phyloP scores from a whole-genome alignment of 2,329 filamentous ascomycete genomes.

The Pestalotiopsis sp. region DNA sequence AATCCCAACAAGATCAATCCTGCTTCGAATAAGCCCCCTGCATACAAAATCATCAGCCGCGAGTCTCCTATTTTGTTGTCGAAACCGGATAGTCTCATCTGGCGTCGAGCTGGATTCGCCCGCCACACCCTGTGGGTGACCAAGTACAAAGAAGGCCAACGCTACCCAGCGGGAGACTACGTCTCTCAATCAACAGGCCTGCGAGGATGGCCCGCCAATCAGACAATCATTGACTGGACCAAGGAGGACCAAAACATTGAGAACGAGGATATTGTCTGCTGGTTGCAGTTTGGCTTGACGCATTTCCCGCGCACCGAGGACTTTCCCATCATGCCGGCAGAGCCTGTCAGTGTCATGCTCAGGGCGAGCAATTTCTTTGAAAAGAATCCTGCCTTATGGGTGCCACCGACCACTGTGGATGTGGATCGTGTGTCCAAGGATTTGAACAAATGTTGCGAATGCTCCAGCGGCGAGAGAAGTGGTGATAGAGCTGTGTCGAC shows the following conservation, averaged over 20 bases:
- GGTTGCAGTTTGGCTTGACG: constrained; percentile 49
- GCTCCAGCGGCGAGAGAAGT: not conserved
- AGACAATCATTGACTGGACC: constrained; percentile 44
- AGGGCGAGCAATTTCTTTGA: constrained; percentile 17
- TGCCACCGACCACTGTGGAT: constrained; percentile 12
- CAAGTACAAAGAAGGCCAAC: constrained; percentile 49
- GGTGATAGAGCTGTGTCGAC: not conserved
- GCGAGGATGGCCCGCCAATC: constrained; percentile 43
- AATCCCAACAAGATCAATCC: constrained; percentile 53
- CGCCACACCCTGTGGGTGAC: constrained; percentile 53
- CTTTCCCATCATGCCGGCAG: constrained; percentile 39
- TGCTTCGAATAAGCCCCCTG: constrained; percentile 50
- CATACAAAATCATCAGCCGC: constrained; percentile 50
- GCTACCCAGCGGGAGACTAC: constrained; percentile 54
- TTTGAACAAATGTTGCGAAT: not conserved
- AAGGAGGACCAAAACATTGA: constrained; percentile 54
- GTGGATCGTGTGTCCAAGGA: constrained; percentile 11
- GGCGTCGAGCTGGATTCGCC: constrained; percentile 46
- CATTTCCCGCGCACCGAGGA: constrained; percentile 59
- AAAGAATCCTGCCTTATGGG: constrained; percentile 18
- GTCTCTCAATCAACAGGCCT: constrained; percentile 55
- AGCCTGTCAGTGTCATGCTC: constrained; percentile 18
- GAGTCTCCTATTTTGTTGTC: constrained; percentile 51
- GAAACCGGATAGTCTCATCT: constrained; percentile 44
- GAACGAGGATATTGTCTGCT: constrained; percentile 60